Percentiles rank a stretch among this genome's conserved stretches.
phyloP scores from a whole-genome alignment of 176 grass and related monocot genomes.

The Miscanthus lutarioriparius region DNA sequence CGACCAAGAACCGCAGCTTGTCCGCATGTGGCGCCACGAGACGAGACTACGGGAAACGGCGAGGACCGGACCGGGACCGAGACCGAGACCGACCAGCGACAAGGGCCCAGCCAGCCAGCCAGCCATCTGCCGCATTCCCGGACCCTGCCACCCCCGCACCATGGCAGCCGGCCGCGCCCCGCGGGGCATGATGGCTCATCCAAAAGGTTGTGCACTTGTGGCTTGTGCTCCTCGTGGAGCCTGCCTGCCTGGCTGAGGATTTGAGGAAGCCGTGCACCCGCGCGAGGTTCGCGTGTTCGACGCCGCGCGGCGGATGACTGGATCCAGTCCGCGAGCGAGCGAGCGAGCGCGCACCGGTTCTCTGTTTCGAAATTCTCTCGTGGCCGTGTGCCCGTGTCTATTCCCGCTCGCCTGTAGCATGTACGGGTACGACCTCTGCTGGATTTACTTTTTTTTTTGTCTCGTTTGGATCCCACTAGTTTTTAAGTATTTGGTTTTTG shows the following conservation, averaged over 20 bases:
- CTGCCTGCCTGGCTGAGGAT: not conserved
- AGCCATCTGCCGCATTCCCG: slow-evolving; percentile 1
- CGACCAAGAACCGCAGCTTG: slow-evolving; percentile 11
- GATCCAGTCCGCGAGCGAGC: not conserved
- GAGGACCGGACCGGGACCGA: slow-evolving; percentile 1
- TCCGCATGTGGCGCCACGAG: slow-evolving; percentile 45
- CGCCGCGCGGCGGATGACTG: slow-evolving; percentile 27
- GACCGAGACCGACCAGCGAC: not conserved
- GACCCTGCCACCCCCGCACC: slow-evolving; percentile 13
- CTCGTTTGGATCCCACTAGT: no score
- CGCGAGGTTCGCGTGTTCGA: not conserved
- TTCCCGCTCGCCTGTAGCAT: not conserved
- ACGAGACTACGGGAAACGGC: slow-evolving; percentile 7
- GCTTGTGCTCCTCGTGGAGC: not conserved
- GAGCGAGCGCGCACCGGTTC: not conserved
- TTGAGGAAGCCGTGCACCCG: not conserved
- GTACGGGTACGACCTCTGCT: not conserved
- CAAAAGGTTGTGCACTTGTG: not conserved
- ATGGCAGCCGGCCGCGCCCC: not conserved
- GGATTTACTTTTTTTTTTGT: not conserved
- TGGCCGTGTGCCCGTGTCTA: not conserved
- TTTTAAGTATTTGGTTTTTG: no score
- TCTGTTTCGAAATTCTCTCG: slow-evolving; percentile 2
- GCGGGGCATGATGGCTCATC: not conserved
- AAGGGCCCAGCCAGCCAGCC: not conserved